Base-by-base conservation (phyloP, 352 stramenopile species). In the Pythium oligandrum region DNA sequence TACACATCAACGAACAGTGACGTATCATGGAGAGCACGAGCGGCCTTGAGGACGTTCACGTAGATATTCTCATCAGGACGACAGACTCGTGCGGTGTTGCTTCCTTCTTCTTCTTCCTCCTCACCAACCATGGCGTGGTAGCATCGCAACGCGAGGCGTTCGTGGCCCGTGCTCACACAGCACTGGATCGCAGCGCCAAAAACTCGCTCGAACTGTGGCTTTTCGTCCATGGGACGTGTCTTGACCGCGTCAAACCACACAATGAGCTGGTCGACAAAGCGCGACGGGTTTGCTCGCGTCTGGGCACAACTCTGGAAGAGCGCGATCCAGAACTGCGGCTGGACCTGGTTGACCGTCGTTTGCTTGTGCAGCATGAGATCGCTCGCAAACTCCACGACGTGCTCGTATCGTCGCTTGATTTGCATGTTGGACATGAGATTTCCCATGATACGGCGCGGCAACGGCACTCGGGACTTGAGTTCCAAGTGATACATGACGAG, bases 31-130 rank as follows among this genome's bases (percentile, higher is more conserved):
- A 69, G 43, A 10, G 58, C 64, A 9, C 58, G 56, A 35, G 68
- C 76, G 10, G 78, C 73, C 55, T 85, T 86, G 55, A 92, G 66
- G 12, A 84, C 62, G 55, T 90, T 92, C 32, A 92, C 77, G 57
- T 79, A 86, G 10, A 92, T 83, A 50, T 90, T 92, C 54, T 92
- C 82, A 57, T 92, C 82, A n/a, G 54, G 63, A 6, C 47, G 64
- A 6, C 61, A 42, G 9, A 32, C 42, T 31, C 17, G 3, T 9
- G 35, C 31, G 17, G 6, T 40, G 2, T 17, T 30, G 52, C 12
- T n/a, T 70, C 57, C 36, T 33, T 45, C 11, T 33, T 55, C 33
- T 39, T 63, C 45, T 7, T 55, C 49, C 17, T 48, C 38, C 53
- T 50, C 40, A 59, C 44, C 38, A 61, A 73, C 38, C 55, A 79